Conservation (phyloP, 495 filamentous ascomycete species). For the Aspergillus olivimuriae region DNA sequence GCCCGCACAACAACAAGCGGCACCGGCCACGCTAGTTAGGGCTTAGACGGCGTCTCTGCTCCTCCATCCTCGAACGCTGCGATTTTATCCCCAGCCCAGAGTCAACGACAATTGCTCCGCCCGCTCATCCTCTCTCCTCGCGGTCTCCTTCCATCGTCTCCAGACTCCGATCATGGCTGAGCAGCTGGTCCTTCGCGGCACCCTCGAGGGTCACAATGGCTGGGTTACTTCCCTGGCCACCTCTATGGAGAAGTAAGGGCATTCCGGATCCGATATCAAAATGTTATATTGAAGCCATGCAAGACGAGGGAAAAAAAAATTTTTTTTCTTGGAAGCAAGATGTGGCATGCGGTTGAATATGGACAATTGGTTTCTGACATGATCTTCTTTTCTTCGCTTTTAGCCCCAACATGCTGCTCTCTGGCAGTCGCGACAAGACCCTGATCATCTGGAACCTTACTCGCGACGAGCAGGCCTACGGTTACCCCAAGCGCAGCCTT, state of each 20-base stretch:
- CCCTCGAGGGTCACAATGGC: constrained; percentile 90
- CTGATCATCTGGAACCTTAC: constrained; percentile 99
- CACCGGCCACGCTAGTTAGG: constrained; percentile 34
- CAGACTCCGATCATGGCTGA: constrained; percentile 68
- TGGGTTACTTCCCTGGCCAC: constrained; percentile 80
- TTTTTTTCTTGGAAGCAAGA: not conserved
- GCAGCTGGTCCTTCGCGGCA: constrained; percentile 94
- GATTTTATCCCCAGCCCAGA: constrained; percentile 43
- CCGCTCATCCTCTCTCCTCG: constrained; percentile 35
- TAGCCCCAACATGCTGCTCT: constrained; percentile 99
- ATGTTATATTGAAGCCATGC: not conserved
- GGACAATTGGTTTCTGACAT: constrained; percentile 30
- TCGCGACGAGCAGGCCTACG: constrained; percentile 94
- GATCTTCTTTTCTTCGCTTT: constrained; percentile 26
- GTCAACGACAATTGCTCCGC: constrained; percentile 44
- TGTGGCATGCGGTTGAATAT: constrained; percentile 8
- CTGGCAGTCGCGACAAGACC: constrained; percentile 93
- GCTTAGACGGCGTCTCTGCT: constrained; percentile 33
- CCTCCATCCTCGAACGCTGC: constrained; percentile 29
- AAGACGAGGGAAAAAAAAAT: constrained; percentile 4
- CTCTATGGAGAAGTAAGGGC: constrained; percentile 91
- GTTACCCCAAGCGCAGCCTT: constrained; percentile 96
- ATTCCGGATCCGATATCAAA: constrained; percentile 8
- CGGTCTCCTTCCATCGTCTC: constrained; percentile 40
- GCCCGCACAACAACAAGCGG: constrained; percentile 26